A percentile compares a stretch with the other conserved stretches of the same genome.
Conservation (phyloP, 805 yeast species). For the Candida morakotiae region DNA sequence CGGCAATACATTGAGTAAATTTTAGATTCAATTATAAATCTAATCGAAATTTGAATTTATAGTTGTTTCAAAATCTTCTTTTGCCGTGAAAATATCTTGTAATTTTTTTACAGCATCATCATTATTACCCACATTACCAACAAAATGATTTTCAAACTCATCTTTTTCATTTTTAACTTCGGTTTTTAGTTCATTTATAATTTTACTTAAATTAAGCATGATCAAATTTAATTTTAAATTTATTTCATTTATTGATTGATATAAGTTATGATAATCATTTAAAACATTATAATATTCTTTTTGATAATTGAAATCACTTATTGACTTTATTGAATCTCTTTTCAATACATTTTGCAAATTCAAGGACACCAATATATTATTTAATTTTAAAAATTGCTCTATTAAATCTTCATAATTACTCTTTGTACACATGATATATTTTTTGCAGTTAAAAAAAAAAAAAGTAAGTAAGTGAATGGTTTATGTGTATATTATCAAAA, state of each 20-base stretch:
- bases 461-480: no score
- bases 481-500: conserved; percentile 37
- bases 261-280: conserved; percentile 12
- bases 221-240: conserved; percentile 13
- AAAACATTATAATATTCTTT: conserved; percentile 13
- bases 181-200: neutral
- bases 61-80: conserved; percentile 10
- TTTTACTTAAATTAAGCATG: conserved; percentile 3
- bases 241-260: conserved; percentile 9
- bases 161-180: no score
- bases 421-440: neutral
- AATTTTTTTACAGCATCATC: neutral
- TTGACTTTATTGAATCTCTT: neutral
- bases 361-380: conserved; percentile 1
- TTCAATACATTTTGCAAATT: neutral
- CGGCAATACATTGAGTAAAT: no score
- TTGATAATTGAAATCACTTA: neutral
- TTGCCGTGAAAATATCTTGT: conserved; percentile 6
- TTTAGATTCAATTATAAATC: no score
- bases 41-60: no score
- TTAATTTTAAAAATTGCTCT: neutral
- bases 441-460: neutral
- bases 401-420: neutral
- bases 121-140: no score
- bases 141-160: no score